These are phyloP conservation scores for Hanseniaspora hatyaiensis DNA, from an alignment of 805 yeast genomes.

Conservation along the genomic window DNA sequence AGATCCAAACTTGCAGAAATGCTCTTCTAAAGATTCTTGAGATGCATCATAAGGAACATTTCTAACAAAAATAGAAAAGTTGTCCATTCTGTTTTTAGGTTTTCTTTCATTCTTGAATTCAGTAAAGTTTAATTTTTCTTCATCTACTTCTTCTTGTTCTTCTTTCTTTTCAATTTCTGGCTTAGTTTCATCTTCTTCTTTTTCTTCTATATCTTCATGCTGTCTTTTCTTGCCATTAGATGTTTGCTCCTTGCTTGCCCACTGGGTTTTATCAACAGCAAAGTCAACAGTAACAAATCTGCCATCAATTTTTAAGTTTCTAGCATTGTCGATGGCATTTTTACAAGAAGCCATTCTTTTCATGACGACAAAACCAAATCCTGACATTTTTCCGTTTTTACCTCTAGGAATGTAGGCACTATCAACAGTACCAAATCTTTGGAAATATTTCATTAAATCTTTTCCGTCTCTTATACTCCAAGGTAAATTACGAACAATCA, in stretches of 20 bases:
- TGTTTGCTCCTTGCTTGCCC: constrained; percentile 49
- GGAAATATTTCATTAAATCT: constrained; percentile 55
- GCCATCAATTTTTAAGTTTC: constrained; percentile 71
- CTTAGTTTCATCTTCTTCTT: constrained; percentile 30
- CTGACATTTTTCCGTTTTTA: constrained; percentile 78
- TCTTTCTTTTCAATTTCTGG: constrained; percentile 27
- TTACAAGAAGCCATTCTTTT: constrained; percentile 65
- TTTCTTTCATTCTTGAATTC: constrained; percentile 29
- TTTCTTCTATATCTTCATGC: constrained; percentile 28
- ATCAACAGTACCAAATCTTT: constrained; percentile 70
- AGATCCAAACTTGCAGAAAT: constrained; percentile 71
- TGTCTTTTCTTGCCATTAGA: constrained; percentile 32
- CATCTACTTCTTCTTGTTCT: constrained; percentile 27
- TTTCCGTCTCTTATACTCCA: constrained; percentile 84
- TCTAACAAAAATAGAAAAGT: constrained; percentile 70
- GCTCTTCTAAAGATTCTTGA: constrained; percentile 60
- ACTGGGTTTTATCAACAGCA: constrained; percentile 77
- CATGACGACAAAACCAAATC: constrained; percentile 92
- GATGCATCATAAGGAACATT: constrained; percentile 93
- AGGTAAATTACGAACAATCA: constrained; percentile 84
- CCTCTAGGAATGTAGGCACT: constrained; percentile 85
- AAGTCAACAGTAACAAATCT: constrained; percentile 89
- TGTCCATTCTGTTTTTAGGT: constrained; percentile 51
- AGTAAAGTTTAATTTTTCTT: constrained; percentile 29
- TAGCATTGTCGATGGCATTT: constrained; percentile 62